These are phyloP conservation scores for Metarhizium anisopliae DNA, from an alignment of 2,329 filamentous ascomycete genomes.

Conservation along the genomic window DNA sequence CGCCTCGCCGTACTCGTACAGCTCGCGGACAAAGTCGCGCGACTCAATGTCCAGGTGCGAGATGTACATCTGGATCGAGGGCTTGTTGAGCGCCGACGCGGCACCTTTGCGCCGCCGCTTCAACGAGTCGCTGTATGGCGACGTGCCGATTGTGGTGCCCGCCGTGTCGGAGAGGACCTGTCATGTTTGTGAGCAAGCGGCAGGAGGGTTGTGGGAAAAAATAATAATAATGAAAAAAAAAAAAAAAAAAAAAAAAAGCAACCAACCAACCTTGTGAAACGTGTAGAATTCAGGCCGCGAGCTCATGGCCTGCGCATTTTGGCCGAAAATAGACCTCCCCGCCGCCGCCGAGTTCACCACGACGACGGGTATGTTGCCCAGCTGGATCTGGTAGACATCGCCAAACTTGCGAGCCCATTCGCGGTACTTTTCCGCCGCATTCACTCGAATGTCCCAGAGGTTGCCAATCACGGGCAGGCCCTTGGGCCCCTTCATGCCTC, in stretches of 20 bases:
- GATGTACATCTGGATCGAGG: constrained; percentile 53
- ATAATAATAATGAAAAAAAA: neutral
- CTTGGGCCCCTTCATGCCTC: constrained; percentile 35
- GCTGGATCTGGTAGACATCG: constrained; percentile 45
- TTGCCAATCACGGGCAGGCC: constrained; percentile 48
- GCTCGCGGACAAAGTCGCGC: constrained; percentile 52
- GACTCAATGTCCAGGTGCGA: constrained; percentile 54
- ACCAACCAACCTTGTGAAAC: constrained; percentile 40
- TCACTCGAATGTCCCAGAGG: constrained; percentile 42
- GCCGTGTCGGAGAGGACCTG: constrained; percentile 55
- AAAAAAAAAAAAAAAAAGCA: neutral
- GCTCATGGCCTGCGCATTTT: constrained; percentile 43
- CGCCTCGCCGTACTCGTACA: constrained; percentile 45
- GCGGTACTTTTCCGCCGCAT: constrained; percentile 48
- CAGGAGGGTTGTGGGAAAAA: too few species aligned
- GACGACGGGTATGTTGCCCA: constrained; percentile 48
- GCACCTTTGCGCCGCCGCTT: constrained; percentile 57
- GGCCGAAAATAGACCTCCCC: constrained; percentile 40
- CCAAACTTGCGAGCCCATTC: constrained; percentile 40
- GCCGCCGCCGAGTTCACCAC: constrained; percentile 45
- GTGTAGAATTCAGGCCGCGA: constrained; percentile 50
- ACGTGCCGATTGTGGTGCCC: constrained; percentile 60
- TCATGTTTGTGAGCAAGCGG: neutral
- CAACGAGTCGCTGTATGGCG: constrained; percentile 55
- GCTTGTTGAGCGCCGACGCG: constrained; percentile 55